These are phyloP conservation scores for Sphaerulina musiva DNA, from an alignment of 2,329 filamentous ascomycete species.

Conservation along the genomic window DNA sequence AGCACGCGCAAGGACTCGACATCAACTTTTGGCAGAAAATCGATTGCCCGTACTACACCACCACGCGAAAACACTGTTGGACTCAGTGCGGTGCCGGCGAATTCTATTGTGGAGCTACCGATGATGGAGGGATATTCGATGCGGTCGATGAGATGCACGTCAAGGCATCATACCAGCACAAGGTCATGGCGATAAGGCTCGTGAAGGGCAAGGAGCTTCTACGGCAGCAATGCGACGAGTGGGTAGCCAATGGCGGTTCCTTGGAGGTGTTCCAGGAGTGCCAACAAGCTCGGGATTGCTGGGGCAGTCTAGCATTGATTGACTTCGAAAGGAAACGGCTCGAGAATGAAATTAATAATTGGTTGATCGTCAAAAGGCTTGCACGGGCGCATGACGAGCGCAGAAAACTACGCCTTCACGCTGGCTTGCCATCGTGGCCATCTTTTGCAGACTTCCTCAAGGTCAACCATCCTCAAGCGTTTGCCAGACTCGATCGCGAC, in stretches of 20 bases:
- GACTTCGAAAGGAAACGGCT: neutral
- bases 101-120: constrained; percentile 17
- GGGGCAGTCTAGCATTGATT: neutral
- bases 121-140: constrained; percentile 14
- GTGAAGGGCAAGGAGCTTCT: neutral
- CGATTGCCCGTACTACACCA: constrained; percentile 18
- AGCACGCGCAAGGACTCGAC: constrained; percentile 15
- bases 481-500: neutral
- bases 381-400: neutral
- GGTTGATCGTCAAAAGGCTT: constrained; percentile 1
- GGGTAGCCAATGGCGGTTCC: neutral
- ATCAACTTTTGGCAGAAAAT: constrained; percentile 17
- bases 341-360: neutral
- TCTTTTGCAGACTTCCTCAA: neutral
- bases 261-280: neutral
- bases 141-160: constrained; percentile 5
- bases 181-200: neutral
- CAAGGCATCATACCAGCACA: neutral
- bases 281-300: neutral
- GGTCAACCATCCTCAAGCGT: neutral
- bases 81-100: constrained; percentile 14
- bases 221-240: neutral
- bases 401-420: neutral
- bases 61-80: neutral
- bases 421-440: neutral